Evolutionary conservation across 2,329 filamentous ascomycete species (phyloP), one percentile per base, ranked within the genome.

Genomic region (Magnaporthiopsis rhizophila): DNA sequence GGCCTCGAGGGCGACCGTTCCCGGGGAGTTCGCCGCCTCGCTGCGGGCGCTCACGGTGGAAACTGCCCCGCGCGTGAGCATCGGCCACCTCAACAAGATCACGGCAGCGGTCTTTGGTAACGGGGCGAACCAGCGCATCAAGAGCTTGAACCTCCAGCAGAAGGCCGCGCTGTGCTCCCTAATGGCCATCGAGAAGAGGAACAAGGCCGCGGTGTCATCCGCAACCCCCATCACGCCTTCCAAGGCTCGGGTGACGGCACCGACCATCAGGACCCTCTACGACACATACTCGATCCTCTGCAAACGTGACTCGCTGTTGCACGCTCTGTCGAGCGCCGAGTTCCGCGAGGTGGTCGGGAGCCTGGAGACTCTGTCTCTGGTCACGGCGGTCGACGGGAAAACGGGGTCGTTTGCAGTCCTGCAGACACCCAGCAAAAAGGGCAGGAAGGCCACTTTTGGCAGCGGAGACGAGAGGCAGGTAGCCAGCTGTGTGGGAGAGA

Each of bases 151-250:
- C 73, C 83, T 99, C 2, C 96, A 99, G 73, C 95, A 99, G 75
- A 98, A 97, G 75, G 95, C 94, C 4, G 92, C 94, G 0, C 82
- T 99, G 12, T 99, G 95, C 77, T 87, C 94, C 0, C 81, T 99
- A 18, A 83, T 94, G 56, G 91, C 92, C 2, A 86, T 95, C n/a
- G 93, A 97, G 74, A 91, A 89, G 70, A 87, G 86, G 67, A 89
- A 85, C 69, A 81, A 86, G 61, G 78, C 78, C 64, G 77, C 80
- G 65, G 84, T 78, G 70, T 56, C 62, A 13, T 13, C 62, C 24
- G 24, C 56, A 28, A 34, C 56, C 21, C 62, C 62, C 2, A 63
- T 34, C 13, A 63, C 62, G 12, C 62, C 62, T 34, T 87, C 86
- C 12, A 91, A 89, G 71, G 75, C 79, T 5, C 78, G 79, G 65